Evolutionary conservation across 2,329 filamentous ascomycete species (phyloP).

Genomic region (Colletotrichum navitas): DNA sequence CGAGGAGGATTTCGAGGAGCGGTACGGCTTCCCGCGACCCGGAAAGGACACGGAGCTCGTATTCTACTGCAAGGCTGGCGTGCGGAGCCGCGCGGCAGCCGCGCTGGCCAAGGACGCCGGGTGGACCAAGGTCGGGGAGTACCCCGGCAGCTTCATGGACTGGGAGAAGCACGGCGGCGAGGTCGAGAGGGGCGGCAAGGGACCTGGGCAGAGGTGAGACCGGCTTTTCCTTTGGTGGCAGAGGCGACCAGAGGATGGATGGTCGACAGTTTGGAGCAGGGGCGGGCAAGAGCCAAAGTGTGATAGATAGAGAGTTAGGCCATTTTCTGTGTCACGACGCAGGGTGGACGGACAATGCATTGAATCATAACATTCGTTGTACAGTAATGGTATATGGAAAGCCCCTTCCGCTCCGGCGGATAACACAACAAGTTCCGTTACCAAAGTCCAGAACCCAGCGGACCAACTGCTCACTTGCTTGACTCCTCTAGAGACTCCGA

Average conservation of each 20-base stretch:
- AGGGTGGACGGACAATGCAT: neutral
- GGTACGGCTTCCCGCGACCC: constrained; percentile 82
- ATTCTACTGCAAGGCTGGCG: constrained; percentile 95
- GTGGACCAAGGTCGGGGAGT: constrained; percentile 79
- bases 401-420: constrained; percentile 3
- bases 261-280: neutral
- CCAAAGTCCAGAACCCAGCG: constrained; percentile 2
- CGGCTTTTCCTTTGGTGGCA: too few relatives aligned
- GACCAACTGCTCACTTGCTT: neutral
- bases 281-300: neutral
- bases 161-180: constrained; percentile 82
- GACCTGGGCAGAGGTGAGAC: neutral
- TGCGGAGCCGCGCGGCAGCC: constrained; percentile 83
- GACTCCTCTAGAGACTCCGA: neutral
- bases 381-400: constrained; percentile 34
- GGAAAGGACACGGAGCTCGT: constrained; percentile 70
- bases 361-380: constrained; percentile 37
- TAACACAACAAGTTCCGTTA: constrained; percentile 6
- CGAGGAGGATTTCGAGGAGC: constrained; percentile 83
- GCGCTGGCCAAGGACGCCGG: constrained; percentile 81
- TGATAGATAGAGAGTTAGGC: neutral
- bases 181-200: constrained; percentile 55
- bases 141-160: constrained; percentile 82
- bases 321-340: neutral
- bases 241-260: neutral